Base-by-base conservation (phyloP, 805 yeast species). In the Myxozyma geophila region DNA sequence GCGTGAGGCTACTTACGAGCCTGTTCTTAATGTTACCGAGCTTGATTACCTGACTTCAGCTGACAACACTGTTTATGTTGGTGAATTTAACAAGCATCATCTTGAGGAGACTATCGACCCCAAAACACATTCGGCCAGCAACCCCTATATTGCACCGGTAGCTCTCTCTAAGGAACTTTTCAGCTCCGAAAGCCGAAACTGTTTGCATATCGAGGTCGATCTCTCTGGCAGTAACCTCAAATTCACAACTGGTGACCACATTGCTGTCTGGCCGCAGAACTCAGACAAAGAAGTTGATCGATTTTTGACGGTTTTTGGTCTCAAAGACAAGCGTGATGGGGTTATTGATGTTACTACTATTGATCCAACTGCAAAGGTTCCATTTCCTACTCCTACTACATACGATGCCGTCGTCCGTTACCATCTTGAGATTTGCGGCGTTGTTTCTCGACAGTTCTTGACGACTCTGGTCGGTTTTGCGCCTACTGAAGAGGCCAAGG, bases 241-340 rank as follows among this genome's bases (percentile, higher is more conserved):
- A 71, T 93, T 93, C 77, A 81, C 93, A 54, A 93, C 99, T 3
- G 99, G 99, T 76, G 99, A 93, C 75, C 98, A 93, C 77, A 78
- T 95, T 67, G 98, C 97, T 15, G 80, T 95, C 62, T 90, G 97
- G 96, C 95, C 98, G 41, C 90, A 95, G 28, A 93, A 93, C 77
- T 80, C 96, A 1, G 81, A 87, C 72, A 90, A 87, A 74, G 85
- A 89, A 71, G 87, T 92, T 40, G 81, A 79, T n/a, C 79, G 81
- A 49, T 88, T 95, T 70, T 78, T 88, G 64, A 70, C 77, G 52
- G 86, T 89, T 6, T 85, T 93, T 59, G 87, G 84, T 40, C 80
- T 89, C 63, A 71, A 76, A 13, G 80, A 74, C 39, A 84, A 83
- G 71, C 79, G 80, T 63, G 81, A 85, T 55, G 73, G 75, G 3